Evolutionary conservation across 139 green algal species (phyloP), one percentile per base, ranked within the genome.

Genomic region (Gonium pectorale): DNA sequence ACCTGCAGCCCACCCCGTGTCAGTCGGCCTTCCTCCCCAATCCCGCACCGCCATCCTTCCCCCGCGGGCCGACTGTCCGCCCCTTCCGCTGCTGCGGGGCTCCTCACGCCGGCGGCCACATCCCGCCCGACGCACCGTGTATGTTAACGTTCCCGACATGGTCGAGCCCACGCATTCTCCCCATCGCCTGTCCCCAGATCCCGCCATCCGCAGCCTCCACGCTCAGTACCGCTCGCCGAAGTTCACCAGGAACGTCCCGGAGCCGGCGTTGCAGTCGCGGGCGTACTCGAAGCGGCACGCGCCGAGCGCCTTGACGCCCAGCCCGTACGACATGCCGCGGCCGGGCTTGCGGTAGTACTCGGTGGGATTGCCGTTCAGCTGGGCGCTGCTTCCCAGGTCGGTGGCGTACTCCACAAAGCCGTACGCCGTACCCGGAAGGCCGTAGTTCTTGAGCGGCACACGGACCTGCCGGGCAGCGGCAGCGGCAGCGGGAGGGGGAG

Each of bases 201-300:
- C 56, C 56, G 7, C 19, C 56, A 7, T 17, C 17, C 17, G 13
- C 49, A 26, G 13, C 49, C 17, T 26, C 49, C 49, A 9, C 63
- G 38, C 67, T 73, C 89, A 99, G 90, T 98, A 99, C 31, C 97
- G 88, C 90, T 99, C 97, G 41, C 97, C 97, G 81, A 97, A 99
- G 41, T 94, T 91, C 26, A 98, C 70, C 52, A 96, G 95, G 38
- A 94, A 77, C n/a, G 90, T 73, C 40, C 93, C 93, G 26, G 92
- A 96, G 64, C 94, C 92, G 0, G 88, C 88, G 87, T 99, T 99
- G 86, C 90, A 94, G 87, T 99, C 97, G 1, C 87, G 81, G 11
- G 91, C 93, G 27, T 92, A 97, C 91, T 99, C 97, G 26, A 94
- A 90, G 22, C 96, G 89, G 86, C 90, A 92, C 22, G 96, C 90